phyloP scores from a whole-genome alignment of 345 rosid species.

The Rhodomyrtus tomentosa region DNA sequence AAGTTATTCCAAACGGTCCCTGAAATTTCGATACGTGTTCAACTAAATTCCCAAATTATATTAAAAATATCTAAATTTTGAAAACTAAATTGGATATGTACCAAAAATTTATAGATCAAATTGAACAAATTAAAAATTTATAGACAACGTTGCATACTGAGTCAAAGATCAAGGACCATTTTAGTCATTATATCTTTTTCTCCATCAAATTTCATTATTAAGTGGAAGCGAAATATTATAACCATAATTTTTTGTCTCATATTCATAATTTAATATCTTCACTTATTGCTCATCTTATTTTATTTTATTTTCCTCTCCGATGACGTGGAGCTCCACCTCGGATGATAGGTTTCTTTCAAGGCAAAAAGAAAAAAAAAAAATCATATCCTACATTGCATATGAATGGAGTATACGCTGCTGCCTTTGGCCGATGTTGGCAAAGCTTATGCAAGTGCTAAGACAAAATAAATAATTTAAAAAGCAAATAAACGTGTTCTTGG shows the following conservation, averaged over 20 bases:
- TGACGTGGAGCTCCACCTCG: not conserved
- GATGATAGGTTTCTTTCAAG: not conserved
- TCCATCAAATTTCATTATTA: not conserved
- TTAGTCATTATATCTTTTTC: no score
- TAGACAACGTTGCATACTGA: no score
- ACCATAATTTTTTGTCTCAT: not conserved
- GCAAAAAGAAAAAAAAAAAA: not conserved
- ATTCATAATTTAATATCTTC: not conserved
- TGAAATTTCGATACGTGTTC: no score
- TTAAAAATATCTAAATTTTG: no score
- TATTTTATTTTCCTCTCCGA: not conserved
- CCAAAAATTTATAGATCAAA: no score
- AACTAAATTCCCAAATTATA: no score
- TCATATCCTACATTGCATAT: not conserved
- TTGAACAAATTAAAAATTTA: no score
- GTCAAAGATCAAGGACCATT: no score
- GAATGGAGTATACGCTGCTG: not conserved
- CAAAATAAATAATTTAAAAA: not conserved
- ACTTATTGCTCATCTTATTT: not conserved
- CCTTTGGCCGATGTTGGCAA: not conserved
- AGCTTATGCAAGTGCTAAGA: not conserved
- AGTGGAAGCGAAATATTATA: not conserved
- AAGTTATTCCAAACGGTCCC: no score
- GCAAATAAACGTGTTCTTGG: not conserved
- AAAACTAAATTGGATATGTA: no score